Conservation (phyloP, 192 early-diverging fungal species). For the Coemansia sp. region DNA sequence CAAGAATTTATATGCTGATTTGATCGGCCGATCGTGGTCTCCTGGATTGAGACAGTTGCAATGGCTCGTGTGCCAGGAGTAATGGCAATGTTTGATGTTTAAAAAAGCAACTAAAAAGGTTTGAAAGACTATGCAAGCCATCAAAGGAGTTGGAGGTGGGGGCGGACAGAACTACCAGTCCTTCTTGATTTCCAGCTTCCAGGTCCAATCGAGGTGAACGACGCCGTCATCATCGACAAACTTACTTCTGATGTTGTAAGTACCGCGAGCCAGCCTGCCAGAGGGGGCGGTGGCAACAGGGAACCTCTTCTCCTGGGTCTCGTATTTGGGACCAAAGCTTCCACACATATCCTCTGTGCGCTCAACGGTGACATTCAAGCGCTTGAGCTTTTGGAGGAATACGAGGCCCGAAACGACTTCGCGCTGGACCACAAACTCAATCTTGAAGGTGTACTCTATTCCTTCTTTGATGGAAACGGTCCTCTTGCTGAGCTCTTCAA, state of each 20-base stretch:
- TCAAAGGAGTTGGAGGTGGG: neutral
- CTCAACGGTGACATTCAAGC: slow-evolving; percentile 80
- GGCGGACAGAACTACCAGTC: slow-evolving; percentile 62
- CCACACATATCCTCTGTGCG: slow-evolving; percentile 96
- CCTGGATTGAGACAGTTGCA: neutral
- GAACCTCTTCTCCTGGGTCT: slow-evolving; percentile 83
- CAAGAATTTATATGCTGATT: neutral
- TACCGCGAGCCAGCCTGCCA: slow-evolving; percentile 89
- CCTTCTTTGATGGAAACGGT: slow-evolving; percentile 96
- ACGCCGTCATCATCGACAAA: slow-evolving; percentile 92
- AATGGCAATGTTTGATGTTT: neutral
- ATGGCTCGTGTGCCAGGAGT: neutral
- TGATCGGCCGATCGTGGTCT: neutral
- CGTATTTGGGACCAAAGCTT: slow-evolving; percentile 81
- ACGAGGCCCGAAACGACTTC: slow-evolving; percentile 94
- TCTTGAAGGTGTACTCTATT: slow-evolving; percentile 87
- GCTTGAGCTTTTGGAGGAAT: slow-evolving; percentile 92
- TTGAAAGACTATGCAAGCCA: neutral
- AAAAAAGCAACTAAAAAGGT: neutral
- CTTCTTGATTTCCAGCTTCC: slow-evolving; percentile 89
- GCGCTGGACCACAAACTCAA: slow-evolving; percentile 91
- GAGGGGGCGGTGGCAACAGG: slow-evolving; percentile 81
- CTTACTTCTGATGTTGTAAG: slow-evolving; percentile 85
- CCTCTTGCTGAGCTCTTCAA: slow-evolving; percentile 66
- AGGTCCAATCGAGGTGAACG: slow-evolving; percentile 78